Conservation (phyloP, 140 eudicot genomes). For the Bidens hawaiensis region DNA sequence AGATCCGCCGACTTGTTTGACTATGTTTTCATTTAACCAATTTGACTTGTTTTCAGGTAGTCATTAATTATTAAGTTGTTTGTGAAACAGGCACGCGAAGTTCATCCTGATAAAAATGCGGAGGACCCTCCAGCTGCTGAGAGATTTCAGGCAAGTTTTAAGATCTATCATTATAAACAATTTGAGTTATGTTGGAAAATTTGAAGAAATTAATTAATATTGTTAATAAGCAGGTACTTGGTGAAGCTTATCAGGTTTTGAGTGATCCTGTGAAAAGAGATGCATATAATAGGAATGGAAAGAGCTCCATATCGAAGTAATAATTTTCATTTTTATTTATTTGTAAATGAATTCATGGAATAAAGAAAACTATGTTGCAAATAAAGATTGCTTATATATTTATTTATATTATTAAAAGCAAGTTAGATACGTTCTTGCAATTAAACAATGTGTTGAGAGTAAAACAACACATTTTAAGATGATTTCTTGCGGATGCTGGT, state of each 20-base stretch:
- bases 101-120: constrained; percentile 93
- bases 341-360: background rate
- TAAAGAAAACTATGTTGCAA: background rate
- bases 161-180: background rate
- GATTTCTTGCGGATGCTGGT: no score
- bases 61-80: background rate
- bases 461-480: no score
- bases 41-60: background rate
- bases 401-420: background rate
- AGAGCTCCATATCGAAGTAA: constrained; percentile 75
- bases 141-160: constrained; percentile 77
- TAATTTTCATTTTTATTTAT: background rate
- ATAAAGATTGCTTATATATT: background rate
- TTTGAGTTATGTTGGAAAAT: background rate
- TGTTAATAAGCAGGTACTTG: constrained; percentile 55
- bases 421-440: no score
- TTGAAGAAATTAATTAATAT: background rate
- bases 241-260: constrained; percentile 95
- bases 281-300: constrained; percentile 87
- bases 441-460: no score
- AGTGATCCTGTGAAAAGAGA: constrained; percentile 93
- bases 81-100: constrained; percentile 79
- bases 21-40: no score
- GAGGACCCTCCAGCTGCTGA: constrained; percentile 93
- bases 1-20: no score